These are phyloP conservation scores for Suhomyces sp. DNA, from an alignment of 805 yeast genomes.

Conservation along the genomic window DNA sequence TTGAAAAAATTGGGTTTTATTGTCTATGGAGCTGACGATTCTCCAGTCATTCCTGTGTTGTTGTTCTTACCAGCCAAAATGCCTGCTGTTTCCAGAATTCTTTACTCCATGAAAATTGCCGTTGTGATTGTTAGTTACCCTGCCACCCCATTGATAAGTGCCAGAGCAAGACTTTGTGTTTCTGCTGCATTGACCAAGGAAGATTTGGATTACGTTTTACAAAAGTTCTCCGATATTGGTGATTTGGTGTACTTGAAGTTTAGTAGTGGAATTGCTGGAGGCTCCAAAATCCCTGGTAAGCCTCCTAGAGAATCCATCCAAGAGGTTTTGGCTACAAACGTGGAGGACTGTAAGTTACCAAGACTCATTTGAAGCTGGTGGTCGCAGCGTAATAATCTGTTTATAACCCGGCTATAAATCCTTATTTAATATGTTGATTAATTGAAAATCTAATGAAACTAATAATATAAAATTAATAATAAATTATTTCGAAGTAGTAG, in stretches of 20 bases:
- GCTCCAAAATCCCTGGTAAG: slow-evolving; percentile 50
- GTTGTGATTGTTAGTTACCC: slow-evolving; percentile 98
- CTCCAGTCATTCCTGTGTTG: slow-evolving; percentile 91
- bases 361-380: slow-evolving; percentile 15
- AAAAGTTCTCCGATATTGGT: slow-evolving; percentile 73
- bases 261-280: slow-evolving; percentile 76
- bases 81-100: slow-evolving; percentile 86
- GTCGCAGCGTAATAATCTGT: not conserved
- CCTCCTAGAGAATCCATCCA: slow-evolving; percentile 77
- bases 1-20: slow-evolving; percentile 90
- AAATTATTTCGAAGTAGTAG: no score
- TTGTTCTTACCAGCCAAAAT: slow-evolving; percentile 89
- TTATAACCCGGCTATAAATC: not conserved
- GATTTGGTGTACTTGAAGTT: slow-evolving; percentile 72
- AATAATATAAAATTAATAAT: not conserved
- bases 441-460: not conserved
- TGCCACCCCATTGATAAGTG: slow-evolving; percentile 87
- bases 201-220: slow-evolving; percentile 80
- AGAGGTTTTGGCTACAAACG: slow-evolving; percentile 71
- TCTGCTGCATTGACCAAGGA: slow-evolving; percentile 90
- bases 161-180: slow-evolving; percentile 91
- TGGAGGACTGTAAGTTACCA: slow-evolving; percentile 53
- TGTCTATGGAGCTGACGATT: slow-evolving; percentile 91
- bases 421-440: not conserved
- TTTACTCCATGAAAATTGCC: slow-evolving; percentile 78